A percentile compares a stretch with the other conserved stretches of the same genome.
Evolutionary conservation across 345 rosid species (phyloP).

Genomic region (Eucalyptus virginea): DNA sequence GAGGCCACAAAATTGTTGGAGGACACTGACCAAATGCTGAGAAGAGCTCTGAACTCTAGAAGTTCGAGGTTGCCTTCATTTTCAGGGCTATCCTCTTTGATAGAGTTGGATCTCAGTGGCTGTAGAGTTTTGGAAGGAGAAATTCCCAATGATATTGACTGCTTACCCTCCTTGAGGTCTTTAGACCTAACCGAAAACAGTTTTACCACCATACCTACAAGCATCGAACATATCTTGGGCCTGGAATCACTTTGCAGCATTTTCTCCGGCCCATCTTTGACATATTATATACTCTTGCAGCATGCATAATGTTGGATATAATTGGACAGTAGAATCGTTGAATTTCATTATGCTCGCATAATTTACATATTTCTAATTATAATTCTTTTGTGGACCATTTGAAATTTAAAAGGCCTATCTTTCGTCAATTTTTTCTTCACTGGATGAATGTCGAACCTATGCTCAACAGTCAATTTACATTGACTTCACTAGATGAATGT

Average conservation of each 20-base stretch:
- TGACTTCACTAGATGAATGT: too few relatives aligned
- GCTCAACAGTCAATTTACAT: neutral
- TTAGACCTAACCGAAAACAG: too few relatives aligned
- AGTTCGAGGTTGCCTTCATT: too few relatives aligned
- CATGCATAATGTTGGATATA: neutral
- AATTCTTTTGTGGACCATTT: neutral
- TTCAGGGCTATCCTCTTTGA: too few relatives aligned
- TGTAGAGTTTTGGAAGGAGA: too few relatives aligned
- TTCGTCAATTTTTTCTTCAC: neutral
- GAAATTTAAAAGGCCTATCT: neutral
- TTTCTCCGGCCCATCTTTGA: neutral
- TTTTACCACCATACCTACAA: too few relatives aligned
- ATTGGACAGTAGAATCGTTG: neutral
- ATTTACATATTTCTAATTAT: neutral
- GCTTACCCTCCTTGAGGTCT: too few relatives aligned
- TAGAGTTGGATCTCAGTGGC: too few relatives aligned
- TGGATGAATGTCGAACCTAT: neutral
- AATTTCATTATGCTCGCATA: neutral
- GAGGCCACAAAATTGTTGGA: too few relatives aligned
- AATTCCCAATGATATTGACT: too few relatives aligned
- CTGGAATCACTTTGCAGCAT: neutral
- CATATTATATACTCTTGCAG: neutral
- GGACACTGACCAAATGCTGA: fast-evolving
- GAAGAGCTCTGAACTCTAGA: too few relatives aligned
- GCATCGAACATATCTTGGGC: neutral